phyloP scores from a whole-genome alignment of 257 asterid genomes.

The Nicotiana undulata region DNA sequence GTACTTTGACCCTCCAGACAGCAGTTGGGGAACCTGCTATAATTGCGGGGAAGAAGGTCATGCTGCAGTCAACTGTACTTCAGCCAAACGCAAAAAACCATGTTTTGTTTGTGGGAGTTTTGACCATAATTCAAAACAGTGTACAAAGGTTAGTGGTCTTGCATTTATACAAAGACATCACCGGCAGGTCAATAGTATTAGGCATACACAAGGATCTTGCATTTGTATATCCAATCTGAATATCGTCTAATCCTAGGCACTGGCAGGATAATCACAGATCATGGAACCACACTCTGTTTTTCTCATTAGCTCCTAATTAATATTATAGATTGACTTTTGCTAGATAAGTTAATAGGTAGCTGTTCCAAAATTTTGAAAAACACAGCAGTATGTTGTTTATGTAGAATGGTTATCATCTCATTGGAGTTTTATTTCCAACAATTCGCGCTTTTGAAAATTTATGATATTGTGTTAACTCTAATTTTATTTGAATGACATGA shows the following conservation, averaged over 20 bases:
- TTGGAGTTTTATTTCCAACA: too few species aligned
- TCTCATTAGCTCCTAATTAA: background rate
- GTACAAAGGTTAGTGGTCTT: constrained; percentile 54
- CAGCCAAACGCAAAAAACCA: constrained; percentile 79
- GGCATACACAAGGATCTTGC: background rate
- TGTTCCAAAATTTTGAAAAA: background rate
- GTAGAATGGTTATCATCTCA: too few species aligned
- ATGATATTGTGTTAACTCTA: too few species aligned
- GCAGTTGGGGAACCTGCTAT: constrained; percentile 87
- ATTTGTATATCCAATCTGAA: background rate
- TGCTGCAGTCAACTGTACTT: constrained; percentile 60
- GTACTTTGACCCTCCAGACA: constrained; percentile 93
- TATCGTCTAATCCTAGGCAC: background rate
- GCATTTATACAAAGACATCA: background rate
- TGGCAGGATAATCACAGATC: background rate
- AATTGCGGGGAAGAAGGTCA: constrained; percentile 99
- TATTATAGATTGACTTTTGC: background rate
- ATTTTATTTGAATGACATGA: too few species aligned
- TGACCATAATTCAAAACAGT: constrained; percentile 73
- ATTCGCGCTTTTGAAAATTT: too few species aligned
- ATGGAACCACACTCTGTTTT: background rate
- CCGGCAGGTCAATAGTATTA: background rate
- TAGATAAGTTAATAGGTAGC: background rate
- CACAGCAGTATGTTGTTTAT: background rate
- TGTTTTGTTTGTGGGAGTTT: constrained; percentile 94